Base-by-base conservation (phyloP, 805 yeast genomes). In the Candida stauntonica region DNA sequence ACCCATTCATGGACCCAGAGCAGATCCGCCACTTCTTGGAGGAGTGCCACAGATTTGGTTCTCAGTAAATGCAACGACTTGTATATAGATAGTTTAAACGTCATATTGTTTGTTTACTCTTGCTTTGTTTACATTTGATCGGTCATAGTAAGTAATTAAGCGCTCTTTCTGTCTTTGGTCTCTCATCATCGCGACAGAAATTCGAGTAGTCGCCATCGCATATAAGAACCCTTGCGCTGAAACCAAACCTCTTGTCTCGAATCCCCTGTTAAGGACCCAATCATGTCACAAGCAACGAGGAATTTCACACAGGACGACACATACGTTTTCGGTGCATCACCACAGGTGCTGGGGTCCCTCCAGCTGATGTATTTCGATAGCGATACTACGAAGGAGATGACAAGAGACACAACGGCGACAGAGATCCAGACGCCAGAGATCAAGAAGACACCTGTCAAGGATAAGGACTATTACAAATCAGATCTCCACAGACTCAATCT, bases 1-100 rank as follows among this genome's bases (percentile, higher is more conserved):
- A 88, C 60, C 99, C 99, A 17, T 87, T 86, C 65, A 88, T 93
- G 95, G 83, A 86, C 47, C 96, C 98, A 9, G 95, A 85, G 48
- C 83, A 83, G 61, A 76, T 93, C 45, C 79, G 77, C 44, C 86
- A 78, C 64, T 93, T 93, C 66, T 68, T 93, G 57, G 67, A 86
- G 62, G 96, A 87, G 61, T 83, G 93, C 52, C 95, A 87, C 60
- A 75, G 89, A 54, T 61, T 84, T 38, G 95, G 95, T 8, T 65
- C 75, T 7, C 60, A 62, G 45, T 67, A 56, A 41, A 15, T 18
- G 5, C 21, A 7, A 7, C 15, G 17, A 11, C 38, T 31, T 33
- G 28, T 17, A 30, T 33, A 32, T 5, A 24, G n/a, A 11, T 11
- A 26, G n/a, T n/a, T n/a, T n/a, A n/a, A n/a, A 20, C 5, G 20